Percentiles rank a stretch among this genome's conserved stretches.
phyloP scores from a whole-genome alignment of 2,329 filamentous ascomycete species.

The Colletotrichum horii region DNA sequence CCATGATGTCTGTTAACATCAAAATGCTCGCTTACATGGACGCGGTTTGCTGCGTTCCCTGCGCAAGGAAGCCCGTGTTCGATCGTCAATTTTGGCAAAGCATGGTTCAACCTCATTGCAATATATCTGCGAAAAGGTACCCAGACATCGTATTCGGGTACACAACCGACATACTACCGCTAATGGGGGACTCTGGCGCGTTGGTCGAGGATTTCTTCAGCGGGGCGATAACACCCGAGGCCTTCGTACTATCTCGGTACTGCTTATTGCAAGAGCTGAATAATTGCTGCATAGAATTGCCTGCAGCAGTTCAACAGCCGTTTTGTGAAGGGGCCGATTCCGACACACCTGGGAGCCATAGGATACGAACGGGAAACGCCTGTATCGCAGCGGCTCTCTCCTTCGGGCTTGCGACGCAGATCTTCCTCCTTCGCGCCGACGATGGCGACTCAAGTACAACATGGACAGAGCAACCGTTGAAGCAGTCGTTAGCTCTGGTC shows the following conservation, averaged over 20 bases:
- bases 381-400: slow-evolving; percentile 4
- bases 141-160: slow-evolving; percentile 16
- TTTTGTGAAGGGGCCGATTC: not conserved
- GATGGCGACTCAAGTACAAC: not conserved
- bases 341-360: not conserved
- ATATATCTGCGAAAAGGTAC: not conserved
- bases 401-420: not conserved
- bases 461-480: not conserved
- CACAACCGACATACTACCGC: not conserved
- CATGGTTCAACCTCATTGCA: not conserved
- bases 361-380: not conserved
- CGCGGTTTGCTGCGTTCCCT: slow-evolving; percentile 6
- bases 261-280: not conserved
- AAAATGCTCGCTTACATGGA: slow-evolving; percentile 18
- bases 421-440: slow-evolving; percentile 7
- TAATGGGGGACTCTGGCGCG: not conserved
- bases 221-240: not conserved
- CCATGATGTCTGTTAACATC: slow-evolving; percentile 5
- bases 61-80: not conserved
- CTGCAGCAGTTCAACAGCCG: not conserved
- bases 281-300: not conserved
- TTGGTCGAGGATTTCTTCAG: slow-evolving; percentile 1
- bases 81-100: not conserved
- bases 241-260: not conserved
- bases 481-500: not conserved